These are phyloP conservation scores for Sclerotinia glacialis DNA, from an alignment of 2,329 filamentous ascomycete species.

Conservation along the genomic window DNA sequence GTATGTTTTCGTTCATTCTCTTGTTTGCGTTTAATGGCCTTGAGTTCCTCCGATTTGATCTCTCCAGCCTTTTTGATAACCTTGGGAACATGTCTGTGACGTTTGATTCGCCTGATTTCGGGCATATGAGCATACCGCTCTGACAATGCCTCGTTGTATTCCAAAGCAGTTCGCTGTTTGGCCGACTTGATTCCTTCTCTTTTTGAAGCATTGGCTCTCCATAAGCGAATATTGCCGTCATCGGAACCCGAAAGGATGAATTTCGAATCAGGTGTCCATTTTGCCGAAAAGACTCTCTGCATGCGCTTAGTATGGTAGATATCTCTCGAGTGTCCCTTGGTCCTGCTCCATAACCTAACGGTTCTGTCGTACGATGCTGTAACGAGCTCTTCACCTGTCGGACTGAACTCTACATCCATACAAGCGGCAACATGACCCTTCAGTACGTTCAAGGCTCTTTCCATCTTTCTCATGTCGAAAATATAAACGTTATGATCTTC, in stretches of 20 bases:
- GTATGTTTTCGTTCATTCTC: conserved; percentile 94
- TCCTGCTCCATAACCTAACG: conserved; percentile 78
- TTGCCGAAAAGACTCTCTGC: conserved; percentile 86
- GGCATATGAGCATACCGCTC: conserved; percentile 92
- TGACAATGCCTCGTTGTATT: conserved; percentile 85
- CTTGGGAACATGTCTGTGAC: conserved; percentile 88
- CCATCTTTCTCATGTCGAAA: conserved; percentile 92
- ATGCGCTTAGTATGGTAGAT: conserved; percentile 97
- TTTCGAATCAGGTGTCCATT: conserved; percentile 83
- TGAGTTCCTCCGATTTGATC: conserved; percentile 89
- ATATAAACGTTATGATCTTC: conserved; percentile 68
- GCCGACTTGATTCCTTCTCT: conserved; percentile 83
- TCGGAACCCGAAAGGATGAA: conserved; percentile 90
- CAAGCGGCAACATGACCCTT: conserved; percentile 88
- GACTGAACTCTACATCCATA: conserved; percentile 94
- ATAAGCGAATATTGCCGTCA: conserved; percentile 87
- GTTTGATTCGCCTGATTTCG: conserved; percentile 84
- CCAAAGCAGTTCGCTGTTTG: conserved; percentile 79
- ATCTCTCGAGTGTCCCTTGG: conserved; percentile 80
- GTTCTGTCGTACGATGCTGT: conserved; percentile 87
- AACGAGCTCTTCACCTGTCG: conserved; percentile 90
- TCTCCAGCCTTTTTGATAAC: conserved; percentile 92
- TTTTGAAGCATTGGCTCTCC: conserved; percentile 82
- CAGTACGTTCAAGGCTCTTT: conserved; percentile 81
- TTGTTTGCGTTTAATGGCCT: conserved; percentile 81